A percentile compares a stretch with the other conserved stretches of the same genome.
These are phyloP conservation scores for Potentilla sterilis DNA, from an alignment of 306 rosid genomes.

Conservation along the genomic window DNA sequence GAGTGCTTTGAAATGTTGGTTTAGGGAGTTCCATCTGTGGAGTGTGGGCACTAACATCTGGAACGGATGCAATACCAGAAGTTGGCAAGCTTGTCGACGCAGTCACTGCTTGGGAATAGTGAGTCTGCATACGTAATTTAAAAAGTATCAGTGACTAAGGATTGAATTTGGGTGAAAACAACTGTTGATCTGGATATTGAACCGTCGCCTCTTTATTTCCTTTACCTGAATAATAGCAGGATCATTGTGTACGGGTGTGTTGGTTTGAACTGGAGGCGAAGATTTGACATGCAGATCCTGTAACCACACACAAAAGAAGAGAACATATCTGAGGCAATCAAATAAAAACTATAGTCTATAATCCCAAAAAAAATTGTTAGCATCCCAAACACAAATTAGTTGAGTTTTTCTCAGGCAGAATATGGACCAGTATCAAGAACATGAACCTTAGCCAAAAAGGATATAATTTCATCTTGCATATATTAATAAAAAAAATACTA, in stretches of 20 bases:
- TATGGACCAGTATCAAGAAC: not conserved
- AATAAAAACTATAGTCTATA: not conserved
- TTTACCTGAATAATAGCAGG: conserved; percentile 84
- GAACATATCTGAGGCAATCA: not conserved
- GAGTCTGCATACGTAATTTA: conserved; percentile 55
- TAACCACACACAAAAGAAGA: conserved; percentile 18
- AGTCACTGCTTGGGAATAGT: conserved; percentile 54
- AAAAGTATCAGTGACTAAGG: not conserved
- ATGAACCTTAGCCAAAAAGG: not conserved
- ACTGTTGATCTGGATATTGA: not conserved
- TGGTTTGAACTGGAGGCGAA: conserved; percentile 69
- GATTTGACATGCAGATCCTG: conserved; percentile 94
- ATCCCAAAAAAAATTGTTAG: not conserved
- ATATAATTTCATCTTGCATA: not conserved
- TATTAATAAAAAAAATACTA: too few species aligned
- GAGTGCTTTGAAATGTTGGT: conserved; percentile 62
- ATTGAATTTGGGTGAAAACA: not conserved
- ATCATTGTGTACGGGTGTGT: conserved; percentile 58
- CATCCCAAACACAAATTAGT: not conserved
- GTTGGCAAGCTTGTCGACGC: conserved; percentile 62
- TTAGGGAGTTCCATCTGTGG: conserved; percentile 67
- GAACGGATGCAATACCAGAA: conserved; percentile 54
- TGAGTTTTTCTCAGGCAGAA: not conserved
- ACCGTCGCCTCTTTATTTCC: too few species aligned
- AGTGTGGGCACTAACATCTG: conserved; percentile 57